These are phyloP conservation scores for Echeveria elegans DNA, from an alignment of 164 flowering plant species.

Conservation along the genomic window DNA sequence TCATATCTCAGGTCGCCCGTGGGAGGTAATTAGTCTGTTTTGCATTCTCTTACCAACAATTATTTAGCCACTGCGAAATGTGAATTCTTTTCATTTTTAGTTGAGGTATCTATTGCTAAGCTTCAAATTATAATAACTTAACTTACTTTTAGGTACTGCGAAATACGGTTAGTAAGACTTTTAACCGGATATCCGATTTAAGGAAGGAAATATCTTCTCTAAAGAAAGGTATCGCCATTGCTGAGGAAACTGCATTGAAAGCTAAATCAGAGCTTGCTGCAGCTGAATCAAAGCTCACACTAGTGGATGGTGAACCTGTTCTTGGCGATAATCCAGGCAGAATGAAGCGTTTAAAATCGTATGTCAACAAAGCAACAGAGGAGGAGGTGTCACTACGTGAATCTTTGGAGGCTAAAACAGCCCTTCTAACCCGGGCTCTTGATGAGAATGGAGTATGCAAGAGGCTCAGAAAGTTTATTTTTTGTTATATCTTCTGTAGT, in stretches of 20 bases:
- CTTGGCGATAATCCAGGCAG: conserved; percentile 75
- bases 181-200: conserved; percentile 77
- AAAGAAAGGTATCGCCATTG: conserved; percentile 38
- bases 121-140: neutral
- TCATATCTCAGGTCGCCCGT: conserved; percentile 73
- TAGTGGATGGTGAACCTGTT: conserved; percentile 89
- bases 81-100: neutral
- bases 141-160: conserved; percentile 52
- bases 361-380: conserved; percentile 58
- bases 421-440: conserved; percentile 75
- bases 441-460: conserved; percentile 73
- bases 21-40: conserved; percentile 60
- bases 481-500: neutral
- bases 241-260: conserved; percentile 51
- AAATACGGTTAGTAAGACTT: conserved; percentile 81
- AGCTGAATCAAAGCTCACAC: conserved; percentile 72
- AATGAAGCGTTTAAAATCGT: conserved; percentile 66
- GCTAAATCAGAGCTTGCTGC: conserved; percentile 63
- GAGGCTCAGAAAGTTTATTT: neutral
- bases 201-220: conserved; percentile 74
- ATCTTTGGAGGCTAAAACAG: conserved; percentile 84
- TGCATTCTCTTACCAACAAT: neutral
- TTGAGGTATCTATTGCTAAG: neutral
- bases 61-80: neutral
- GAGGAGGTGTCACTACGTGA: conserved; percentile 57